phyloP scores from a whole-genome alignment of 768 basidiomycete species.

The Collybiopsis luxurians region DNA sequence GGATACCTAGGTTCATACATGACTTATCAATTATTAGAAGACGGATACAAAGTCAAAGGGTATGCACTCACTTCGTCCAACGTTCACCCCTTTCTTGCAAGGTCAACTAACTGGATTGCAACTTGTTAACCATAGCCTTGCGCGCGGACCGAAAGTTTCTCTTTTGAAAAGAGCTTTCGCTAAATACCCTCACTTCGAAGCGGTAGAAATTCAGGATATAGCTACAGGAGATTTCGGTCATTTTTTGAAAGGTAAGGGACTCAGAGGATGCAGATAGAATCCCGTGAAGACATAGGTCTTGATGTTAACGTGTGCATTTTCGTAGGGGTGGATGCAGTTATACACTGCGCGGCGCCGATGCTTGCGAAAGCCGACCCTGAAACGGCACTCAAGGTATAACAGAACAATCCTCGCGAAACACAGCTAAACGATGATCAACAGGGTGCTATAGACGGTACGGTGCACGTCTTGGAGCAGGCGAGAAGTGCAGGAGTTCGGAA shows the following conservation, averaged over 20 bases:
- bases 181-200: constrained; percentile 10
- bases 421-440: too few relatives aligned
- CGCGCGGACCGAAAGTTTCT: constrained; percentile 8
- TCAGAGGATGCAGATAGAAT: too few relatives aligned
- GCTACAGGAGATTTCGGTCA: constrained; percentile 8
- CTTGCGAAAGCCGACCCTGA: not conserved
- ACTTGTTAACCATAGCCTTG: constrained; percentile 5
- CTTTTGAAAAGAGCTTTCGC: constrained; percentile 2
- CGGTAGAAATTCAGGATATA: constrained; percentile 15
- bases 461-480: constrained; percentile 11
- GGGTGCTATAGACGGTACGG: constrained; percentile 5
- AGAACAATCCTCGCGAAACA: too few relatives aligned
- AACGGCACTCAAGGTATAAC: not conserved
- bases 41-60: constrained; percentile 15
- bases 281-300: too few relatives aligned
- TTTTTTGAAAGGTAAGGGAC: not conserved
- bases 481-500: not conserved
- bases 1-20: constrained; percentile 17
- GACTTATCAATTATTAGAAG: constrained; percentile 15
- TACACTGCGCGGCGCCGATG: constrained; percentile 3
- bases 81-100: too few relatives aligned
- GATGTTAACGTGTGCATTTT: too few relatives aligned
- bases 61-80: too few relatives aligned
- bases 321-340: constrained; percentile 1
- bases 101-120: not conserved